phyloP scores from a whole-genome alignment of 345 rosid species.

The Citrus inodora region DNA sequence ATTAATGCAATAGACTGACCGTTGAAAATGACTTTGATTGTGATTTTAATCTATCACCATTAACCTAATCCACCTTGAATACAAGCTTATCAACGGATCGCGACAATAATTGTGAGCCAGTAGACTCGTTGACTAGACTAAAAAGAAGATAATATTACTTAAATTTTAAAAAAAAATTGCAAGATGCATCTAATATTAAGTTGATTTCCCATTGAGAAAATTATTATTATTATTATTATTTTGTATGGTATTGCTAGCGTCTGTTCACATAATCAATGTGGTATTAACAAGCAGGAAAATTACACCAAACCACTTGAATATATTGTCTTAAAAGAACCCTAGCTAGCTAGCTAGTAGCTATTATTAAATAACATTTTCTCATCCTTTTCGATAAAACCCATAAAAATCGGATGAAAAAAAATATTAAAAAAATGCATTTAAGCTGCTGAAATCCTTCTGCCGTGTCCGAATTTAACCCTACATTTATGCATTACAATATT shows the following conservation, averaged over 20 bases:
- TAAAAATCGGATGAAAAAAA: not conserved
- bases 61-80: not conserved
- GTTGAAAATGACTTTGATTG: not conserved
- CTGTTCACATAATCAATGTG: no score
- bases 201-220: no score
- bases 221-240: no score
- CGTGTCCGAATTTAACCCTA: slow-evolving; percentile 1
- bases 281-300: not conserved
- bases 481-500: not conserved
- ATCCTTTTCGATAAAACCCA: not conserved
- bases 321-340: not conserved
- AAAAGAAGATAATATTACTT: no score
- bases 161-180: no score
- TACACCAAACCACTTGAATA: not conserved
- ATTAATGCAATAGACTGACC: not conserved
- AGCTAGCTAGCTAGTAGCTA: not conserved
- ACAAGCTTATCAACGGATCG: not conserved
- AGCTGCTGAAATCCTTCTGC: not conserved
- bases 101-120: not conserved
- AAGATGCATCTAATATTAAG: no score
- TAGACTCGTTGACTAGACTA: no score
- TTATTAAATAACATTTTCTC: not conserved
- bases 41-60: not conserved
- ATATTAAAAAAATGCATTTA: not conserved
- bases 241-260: no score